Conservation (phyloP, 768 basidiomycete genomes). For the Lyophyllum semitale region DNA sequence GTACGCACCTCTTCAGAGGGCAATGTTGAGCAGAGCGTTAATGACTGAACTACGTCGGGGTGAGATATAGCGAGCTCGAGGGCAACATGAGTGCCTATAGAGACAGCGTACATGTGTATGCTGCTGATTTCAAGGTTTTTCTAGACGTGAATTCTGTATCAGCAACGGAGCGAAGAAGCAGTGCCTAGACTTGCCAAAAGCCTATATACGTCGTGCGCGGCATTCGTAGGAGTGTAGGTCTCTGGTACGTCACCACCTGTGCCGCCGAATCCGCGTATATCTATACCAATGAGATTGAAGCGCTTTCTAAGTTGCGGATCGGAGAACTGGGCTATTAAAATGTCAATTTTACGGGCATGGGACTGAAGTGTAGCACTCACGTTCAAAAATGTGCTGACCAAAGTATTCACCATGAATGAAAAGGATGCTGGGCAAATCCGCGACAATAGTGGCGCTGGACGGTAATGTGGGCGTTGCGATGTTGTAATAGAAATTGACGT, state of each 20-base stretch:
- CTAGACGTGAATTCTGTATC: neutral
- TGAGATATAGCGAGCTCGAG: constrained; percentile 6
- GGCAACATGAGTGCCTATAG: constrained; percentile 10
- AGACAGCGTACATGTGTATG: constrained; percentile 7
- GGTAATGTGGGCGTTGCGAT: constrained; percentile 38
- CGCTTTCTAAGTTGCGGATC: constrained; percentile 31
- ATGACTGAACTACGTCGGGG: constrained; percentile 4
- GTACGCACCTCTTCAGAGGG: constrained; percentile 6
- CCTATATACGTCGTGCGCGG: constrained; percentile 30
- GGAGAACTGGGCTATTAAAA: constrained; percentile 32
- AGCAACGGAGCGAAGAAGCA: neutral
- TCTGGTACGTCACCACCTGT: constrained; percentile 28
- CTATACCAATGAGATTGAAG: constrained; percentile 39
- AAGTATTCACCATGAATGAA: constrained; percentile 39
- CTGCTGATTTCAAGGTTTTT: neutral
- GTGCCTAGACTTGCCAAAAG: constrained; percentile 30
- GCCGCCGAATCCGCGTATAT: constrained; percentile 34
- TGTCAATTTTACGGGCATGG: neutral
- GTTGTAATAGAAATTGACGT: constrained; percentile 31
- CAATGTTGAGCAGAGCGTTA: constrained; percentile 6
- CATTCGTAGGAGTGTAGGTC: constrained; percentile 26
- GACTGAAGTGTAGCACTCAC: constrained; percentile 25
- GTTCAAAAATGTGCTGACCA: constrained; percentile 33
- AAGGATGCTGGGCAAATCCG: constrained; percentile 35
- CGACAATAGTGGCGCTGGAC: constrained; percentile 30